These are phyloP conservation scores for Chytriomyces hyalinus DNA, from an alignment of 192 early-diverging fungal species.

Conservation along the genomic window DNA sequence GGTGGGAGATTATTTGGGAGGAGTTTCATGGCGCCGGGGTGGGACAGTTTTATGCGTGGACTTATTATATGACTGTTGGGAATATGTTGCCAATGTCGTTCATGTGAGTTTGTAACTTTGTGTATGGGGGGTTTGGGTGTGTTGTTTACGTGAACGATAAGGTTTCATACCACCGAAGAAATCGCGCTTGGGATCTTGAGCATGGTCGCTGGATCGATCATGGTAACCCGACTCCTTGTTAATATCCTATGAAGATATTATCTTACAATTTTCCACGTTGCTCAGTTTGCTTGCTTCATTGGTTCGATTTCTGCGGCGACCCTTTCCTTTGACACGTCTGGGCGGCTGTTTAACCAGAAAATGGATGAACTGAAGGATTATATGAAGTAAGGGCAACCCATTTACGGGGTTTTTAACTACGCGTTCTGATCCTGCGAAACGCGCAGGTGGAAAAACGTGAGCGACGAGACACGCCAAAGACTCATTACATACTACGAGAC, in stretches of 20 bases:
- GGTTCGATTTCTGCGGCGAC: conserved; percentile 37
- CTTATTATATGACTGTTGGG: conserved; percentile 22
- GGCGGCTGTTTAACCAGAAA: conserved; percentile 38
- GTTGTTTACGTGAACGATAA: neutral
- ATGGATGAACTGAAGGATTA: conserved; percentile 43
- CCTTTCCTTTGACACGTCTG: conserved; percentile 30
- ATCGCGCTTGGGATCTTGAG: neutral
- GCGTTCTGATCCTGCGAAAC: too few species aligned
- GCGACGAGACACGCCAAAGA: neutral
- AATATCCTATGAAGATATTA: neutral
- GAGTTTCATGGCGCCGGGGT: neutral
- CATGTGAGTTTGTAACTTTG: neutral
- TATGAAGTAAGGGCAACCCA: conserved; percentile 40
- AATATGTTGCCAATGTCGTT: conserved; percentile 32
- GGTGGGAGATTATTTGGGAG: conserved; percentile 21
- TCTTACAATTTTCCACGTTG: neutral
- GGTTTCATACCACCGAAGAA: conserved; percentile 23
- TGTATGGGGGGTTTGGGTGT: neutral
- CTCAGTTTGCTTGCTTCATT: conserved; percentile 22
- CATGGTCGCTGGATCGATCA: conserved; percentile 14
- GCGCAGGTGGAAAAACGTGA: neutral
- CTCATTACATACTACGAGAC: conserved; percentile 33
- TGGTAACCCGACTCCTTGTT: conserved; percentile 14
- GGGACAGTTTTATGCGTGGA: conserved; percentile 19
- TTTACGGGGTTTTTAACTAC: too few species aligned